Evolutionary conservation across 805 yeast species (phyloP).

Genomic region (Kodamaea fukazawae): DNA sequence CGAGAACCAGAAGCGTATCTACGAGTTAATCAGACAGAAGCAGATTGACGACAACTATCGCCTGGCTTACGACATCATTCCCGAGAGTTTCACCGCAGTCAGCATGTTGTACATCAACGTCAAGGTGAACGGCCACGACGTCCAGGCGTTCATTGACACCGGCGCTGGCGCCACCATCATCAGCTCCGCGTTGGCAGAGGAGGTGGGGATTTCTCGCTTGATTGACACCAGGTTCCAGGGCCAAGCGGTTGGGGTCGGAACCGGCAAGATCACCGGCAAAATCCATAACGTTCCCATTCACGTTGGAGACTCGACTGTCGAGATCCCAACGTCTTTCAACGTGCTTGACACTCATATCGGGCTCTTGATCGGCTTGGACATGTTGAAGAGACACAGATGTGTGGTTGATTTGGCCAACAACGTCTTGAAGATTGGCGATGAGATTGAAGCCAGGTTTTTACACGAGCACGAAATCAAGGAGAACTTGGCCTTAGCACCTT

Average conservation of each 20-base stretch:
- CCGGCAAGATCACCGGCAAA: slow-evolving; percentile 71
- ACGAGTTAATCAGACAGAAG: slow-evolving; percentile 65
- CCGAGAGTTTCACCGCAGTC: slow-evolving; percentile 83
- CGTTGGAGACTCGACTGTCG: slow-evolving; percentile 52
- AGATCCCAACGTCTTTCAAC: slow-evolving; percentile 39
- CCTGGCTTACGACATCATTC: slow-evolving; percentile 80
- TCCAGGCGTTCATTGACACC: slow-evolving; percentile 92
- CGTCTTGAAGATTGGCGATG: slow-evolving; percentile 63
- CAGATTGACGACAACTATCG: slow-evolving; percentile 78
- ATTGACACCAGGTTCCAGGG: slow-evolving; percentile 81
- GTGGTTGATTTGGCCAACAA: slow-evolving; percentile 68
- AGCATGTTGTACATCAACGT: slow-evolving; percentile 80
- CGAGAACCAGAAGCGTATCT: slow-evolving; percentile 59
- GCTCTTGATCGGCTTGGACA: slow-evolving; percentile 80
- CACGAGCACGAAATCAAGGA: slow-evolving; percentile 65
- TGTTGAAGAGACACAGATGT: slow-evolving; percentile 88
- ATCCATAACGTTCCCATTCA: slow-evolving; percentile 86
- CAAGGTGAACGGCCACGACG: slow-evolving; percentile 73
- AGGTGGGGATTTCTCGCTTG: slow-evolving; percentile 63
- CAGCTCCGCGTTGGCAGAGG: slow-evolving; percentile 72
- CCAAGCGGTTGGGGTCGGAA: slow-evolving; percentile 88
- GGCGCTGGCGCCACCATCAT: slow-evolving; percentile 93
- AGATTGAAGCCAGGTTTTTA: slow-evolving; percentile 67
- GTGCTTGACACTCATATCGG: slow-evolving; percentile 68
- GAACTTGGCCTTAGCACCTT: too few species aligned